A percentile compares a stretch with the other conserved stretches of the same genome.
Conservation (phyloP, 1,284 basidiomycete genomes). For the Exobasidium rhododendri region DNA sequence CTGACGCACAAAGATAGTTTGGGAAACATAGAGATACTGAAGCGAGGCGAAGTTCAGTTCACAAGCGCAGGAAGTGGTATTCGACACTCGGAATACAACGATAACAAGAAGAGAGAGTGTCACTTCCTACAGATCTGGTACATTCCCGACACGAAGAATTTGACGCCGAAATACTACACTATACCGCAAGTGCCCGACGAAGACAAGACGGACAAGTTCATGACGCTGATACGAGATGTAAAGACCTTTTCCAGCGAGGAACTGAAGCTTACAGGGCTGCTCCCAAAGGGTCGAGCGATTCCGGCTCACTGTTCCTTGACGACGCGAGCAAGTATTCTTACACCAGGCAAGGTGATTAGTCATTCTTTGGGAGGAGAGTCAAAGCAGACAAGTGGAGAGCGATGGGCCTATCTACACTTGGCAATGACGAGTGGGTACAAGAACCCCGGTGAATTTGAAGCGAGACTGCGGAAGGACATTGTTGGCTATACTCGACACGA, state of each 20-base stretch:
- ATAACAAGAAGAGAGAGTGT: constrained; percentile 60
- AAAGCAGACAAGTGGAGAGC: constrained; percentile 16
- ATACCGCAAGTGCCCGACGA: constrained; percentile 25
- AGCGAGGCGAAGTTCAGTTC: constrained; percentile 82
- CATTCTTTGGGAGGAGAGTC: constrained; percentile 32
- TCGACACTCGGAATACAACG: constrained; percentile 68
- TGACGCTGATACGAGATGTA: constrained; percentile 37
- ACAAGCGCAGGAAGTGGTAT: constrained; percentile 85
- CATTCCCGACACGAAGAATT: constrained; percentile 23
- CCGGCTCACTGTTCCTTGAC: constrained; percentile 31
- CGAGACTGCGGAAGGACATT: background rate
- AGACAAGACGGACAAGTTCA: constrained; percentile 27
- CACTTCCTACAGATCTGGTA: constrained; percentile 46
- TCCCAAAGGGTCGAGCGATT: constrained; percentile 29
- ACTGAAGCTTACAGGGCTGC: constrained; percentile 21
- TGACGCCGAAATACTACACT: constrained; percentile 38
- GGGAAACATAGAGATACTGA: constrained; percentile 81
- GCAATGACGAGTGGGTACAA: constrained; percentile 34
- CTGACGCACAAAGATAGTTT: constrained; percentile 75
- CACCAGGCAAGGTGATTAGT: constrained; percentile 20
- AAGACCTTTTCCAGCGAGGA: constrained; percentile 22
- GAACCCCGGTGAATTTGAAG: constrained; percentile 15
- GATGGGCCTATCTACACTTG: constrained; percentile 43
- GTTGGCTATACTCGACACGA: background rate
- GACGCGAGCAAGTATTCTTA: constrained; percentile 28